These are phyloP conservation scores for Senna siamea DNA, from an alignment of 306 rosid genomes.

Conservation along the genomic window DNA sequence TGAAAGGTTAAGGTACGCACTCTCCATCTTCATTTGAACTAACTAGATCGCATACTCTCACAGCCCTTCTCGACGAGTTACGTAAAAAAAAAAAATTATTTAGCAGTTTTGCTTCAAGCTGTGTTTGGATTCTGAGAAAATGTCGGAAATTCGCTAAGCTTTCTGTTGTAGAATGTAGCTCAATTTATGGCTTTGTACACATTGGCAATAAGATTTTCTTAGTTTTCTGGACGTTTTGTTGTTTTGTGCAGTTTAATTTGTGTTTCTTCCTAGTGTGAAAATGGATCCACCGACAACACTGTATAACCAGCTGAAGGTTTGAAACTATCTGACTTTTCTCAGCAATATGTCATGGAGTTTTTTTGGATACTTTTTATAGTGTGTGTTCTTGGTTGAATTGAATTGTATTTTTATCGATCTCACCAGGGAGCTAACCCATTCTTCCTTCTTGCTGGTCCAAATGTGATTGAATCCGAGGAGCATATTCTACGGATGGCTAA, in stretches of 20 bases:
- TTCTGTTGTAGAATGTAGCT: slow-evolving; percentile 3
- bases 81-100: no score
- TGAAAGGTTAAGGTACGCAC: not conserved
- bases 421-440: slow-evolving; percentile 80
- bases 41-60: not conserved
- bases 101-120: no score
- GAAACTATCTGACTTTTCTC: no score
- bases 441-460: slow-evolving; percentile 91
- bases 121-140: slow-evolving; percentile 17
- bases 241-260: not conserved
- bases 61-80: not conserved
- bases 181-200: not conserved
- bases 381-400: not conserved
- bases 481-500: slow-evolving; percentile 82
- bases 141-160: not conserved
- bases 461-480: slow-evolving; percentile 95
- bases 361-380: slow-evolving; percentile 24
- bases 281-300: slow-evolving; percentile 53
- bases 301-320: slow-evolving; percentile 58
- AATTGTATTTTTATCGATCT: slow-evolving; percentile 37
- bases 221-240: not conserved
- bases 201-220: not conserved
- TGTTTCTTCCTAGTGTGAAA: not conserved
- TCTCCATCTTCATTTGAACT: no score
- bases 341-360: not conserved